Evolutionary conservation across 1,284 basidiomycete species (phyloP).

Genomic region (Ustilago loliicola): DNA sequence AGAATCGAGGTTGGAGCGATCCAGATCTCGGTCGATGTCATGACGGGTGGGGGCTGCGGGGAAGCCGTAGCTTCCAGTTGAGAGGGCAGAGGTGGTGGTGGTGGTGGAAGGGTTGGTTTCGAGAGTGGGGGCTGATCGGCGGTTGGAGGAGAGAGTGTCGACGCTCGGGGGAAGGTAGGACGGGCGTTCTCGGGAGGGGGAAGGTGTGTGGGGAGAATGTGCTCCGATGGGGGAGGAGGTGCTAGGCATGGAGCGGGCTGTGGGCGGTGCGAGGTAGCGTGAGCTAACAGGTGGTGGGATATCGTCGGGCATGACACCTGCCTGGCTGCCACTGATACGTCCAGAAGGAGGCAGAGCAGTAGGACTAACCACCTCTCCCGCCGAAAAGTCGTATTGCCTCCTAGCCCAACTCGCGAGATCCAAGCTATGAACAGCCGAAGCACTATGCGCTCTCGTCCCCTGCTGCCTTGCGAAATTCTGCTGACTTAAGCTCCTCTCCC

Average conservation of each 20-base stretch:
- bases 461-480: conserved; percentile 23
- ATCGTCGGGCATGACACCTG: conserved; percentile 6
- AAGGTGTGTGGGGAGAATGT: conserved; percentile 1
- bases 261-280: conserved; percentile 29
- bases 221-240: conserved; percentile 14
- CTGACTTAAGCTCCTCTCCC: conserved; percentile 42
- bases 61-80: conserved; percentile 13
- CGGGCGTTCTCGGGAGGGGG: conserved; percentile 21
- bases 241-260: conserved; percentile 37
- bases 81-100: conserved; percentile 2
- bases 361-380: neutral
- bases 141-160: conserved; percentile 7
- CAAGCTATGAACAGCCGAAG: conserved; percentile 17
- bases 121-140: conserved; percentile 2
- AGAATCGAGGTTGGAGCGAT: conserved; percentile 30
- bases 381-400: conserved; percentile 17
- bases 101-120: neutral
- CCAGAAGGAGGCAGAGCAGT: neutral
- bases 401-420: conserved; percentile 30
- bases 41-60: neutral
- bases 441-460: conserved; percentile 23
- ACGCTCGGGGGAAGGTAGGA: conserved; percentile 16
- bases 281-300: neutral
- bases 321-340: no score
- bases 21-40: conserved; percentile 17